Evolutionary conservation across 805 yeast species (phyloP).

Genomic region (Huiozyma naganishii): DNA sequence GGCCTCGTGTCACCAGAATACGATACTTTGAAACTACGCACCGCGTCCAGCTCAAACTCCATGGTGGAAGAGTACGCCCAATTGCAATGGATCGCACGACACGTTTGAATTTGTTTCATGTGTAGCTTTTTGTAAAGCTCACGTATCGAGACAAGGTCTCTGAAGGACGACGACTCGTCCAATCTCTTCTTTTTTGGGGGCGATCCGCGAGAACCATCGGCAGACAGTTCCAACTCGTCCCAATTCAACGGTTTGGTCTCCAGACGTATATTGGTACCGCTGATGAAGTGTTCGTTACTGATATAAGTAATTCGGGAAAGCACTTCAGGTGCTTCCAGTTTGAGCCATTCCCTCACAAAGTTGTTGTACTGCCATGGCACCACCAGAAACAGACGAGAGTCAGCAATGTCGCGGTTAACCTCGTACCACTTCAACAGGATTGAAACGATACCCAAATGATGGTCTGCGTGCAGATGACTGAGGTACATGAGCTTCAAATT

Average conservation of each 20-base stretch:
- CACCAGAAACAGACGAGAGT: constrained; percentile 42
- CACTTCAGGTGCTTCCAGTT: constrained; percentile 35
- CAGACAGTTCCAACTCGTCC: constrained; percentile 9
- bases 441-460: constrained; percentile 75
- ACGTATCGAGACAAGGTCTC: constrained; percentile 23
- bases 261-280: constrained; percentile 26
- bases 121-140: constrained; percentile 34
- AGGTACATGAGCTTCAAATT: constrained; percentile 61
- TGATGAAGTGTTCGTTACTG: constrained; percentile 50
- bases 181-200: constrained; percentile 9
- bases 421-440: constrained; percentile 57
- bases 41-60: constrained; percentile 29
- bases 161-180: constrained; percentile 15
- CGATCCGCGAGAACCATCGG: background rate
- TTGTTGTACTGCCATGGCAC: constrained; percentile 65
- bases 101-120: constrained; percentile 40
- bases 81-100: constrained; percentile 76
- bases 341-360: constrained; percentile 61
- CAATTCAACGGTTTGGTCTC: constrained; percentile 24
- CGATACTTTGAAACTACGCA: constrained; percentile 51
- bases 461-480: constrained; percentile 95
- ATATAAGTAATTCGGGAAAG: constrained; percentile 38
- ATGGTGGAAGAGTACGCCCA: constrained; percentile 66
- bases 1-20: constrained; percentile 97
- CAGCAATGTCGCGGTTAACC: constrained; percentile 30